Evolutionary conservation across 2,329 filamentous ascomycete genomes (phyloP).

Genomic region (Aspergillus awamori): DNA sequence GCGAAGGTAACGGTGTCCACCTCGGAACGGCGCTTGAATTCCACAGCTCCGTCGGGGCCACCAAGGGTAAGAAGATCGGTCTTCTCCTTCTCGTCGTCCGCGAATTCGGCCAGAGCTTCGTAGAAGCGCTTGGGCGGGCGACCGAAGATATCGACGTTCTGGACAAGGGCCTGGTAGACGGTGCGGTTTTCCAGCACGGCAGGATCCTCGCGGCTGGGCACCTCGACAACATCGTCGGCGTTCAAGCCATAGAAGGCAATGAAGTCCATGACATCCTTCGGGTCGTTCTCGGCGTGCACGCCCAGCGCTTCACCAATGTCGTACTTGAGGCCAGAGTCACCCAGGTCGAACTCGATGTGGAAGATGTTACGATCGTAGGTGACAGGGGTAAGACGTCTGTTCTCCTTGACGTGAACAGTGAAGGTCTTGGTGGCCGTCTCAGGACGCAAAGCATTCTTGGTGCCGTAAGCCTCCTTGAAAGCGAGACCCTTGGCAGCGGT

Average conservation of each 20-base stretch:
- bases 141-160: slow-evolving; percentile 96
- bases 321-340: slow-evolving; percentile 87
- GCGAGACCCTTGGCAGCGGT: slow-evolving; percentile 80
- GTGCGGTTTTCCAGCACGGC: slow-evolving; percentile 81
- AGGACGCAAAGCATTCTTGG: slow-evolving; percentile 73
- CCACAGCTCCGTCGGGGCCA: slow-evolving; percentile 75
- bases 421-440: slow-evolving; percentile 84
- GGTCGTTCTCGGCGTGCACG: slow-evolving; percentile 93
- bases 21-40: slow-evolving; percentile 90
- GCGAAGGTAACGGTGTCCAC: slow-evolving; percentile 90
- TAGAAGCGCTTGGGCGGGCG: slow-evolving; percentile 98
- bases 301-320: slow-evolving; percentile 97
- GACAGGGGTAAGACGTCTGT: slow-evolving; percentile 82
- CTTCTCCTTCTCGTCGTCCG: slow-evolving; percentile 79
- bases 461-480: slow-evolving; percentile 93
- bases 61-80: slow-evolving; percentile 75
- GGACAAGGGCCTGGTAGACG: slow-evolving; percentile 84
- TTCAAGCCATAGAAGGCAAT: slow-evolving; percentile 88
- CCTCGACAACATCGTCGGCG: slow-evolving; percentile 82
- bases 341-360: slow-evolving; percentile 98
- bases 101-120: slow-evolving; percentile 84
- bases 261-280: slow-evolving; percentile 75
- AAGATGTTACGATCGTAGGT: slow-evolving; percentile 99
- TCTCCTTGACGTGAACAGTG: slow-evolving; percentile 90
- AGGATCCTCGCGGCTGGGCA: slow-evolving; percentile 79